Evolutionary conservation across 768 basidiomycete species (phyloP), one percentile per base, ranked within the genome.

Genomic region (Steccherinum ochraceum): DNA sequence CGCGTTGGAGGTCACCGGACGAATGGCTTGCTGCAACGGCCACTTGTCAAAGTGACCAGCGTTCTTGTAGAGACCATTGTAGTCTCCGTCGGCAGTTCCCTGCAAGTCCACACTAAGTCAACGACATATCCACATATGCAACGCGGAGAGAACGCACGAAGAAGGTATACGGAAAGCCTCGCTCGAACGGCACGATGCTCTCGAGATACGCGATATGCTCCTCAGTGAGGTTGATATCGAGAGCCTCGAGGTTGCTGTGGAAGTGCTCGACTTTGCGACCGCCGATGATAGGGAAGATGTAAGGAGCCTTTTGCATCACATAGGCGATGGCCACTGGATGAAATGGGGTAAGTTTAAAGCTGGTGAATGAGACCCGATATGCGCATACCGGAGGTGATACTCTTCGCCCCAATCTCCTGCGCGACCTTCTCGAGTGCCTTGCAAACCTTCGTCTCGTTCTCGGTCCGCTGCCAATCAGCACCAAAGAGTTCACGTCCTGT

Each of bases 351-450:
- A n/a, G n/a, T n/a, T n/a, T n/a, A n/a, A n/a, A n/a, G n/a, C n/a
- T n/a, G n/a, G n/a, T n/a, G n/a, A n/a, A n/a, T n/a, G n/a, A n/a
- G n/a, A n/a, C 53, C 16, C 1, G n/a, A 1, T 35, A 19, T 40
- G 11, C 26, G 61, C 68, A 49, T 52, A 77, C 77, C 73, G 21
- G 79, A 65, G 4, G 72, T 73, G 55, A 82, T 67, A 46, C 64
- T 63, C 56, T 75, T 68, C 3, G 72, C 70, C 0, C 78, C 79
- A 4, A 80, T 65, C 54, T 81, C 73, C 13, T 60, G 57, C 1
- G 78, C 77, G 7, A 81, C 70, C 44, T 74, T 71, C 56, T 76
- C 75, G n/a, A 81, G 64, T 0, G 70, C 78, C 2, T 61, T 56
- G 48, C 70, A 70, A 12, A 79, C 63, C 24, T 66, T 67, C 44